Evolutionary conservation across 2,329 filamentous ascomycete species (phyloP), one percentile per base, ranked within the genome.

Genomic region (Hypoxylon sp.): DNA sequence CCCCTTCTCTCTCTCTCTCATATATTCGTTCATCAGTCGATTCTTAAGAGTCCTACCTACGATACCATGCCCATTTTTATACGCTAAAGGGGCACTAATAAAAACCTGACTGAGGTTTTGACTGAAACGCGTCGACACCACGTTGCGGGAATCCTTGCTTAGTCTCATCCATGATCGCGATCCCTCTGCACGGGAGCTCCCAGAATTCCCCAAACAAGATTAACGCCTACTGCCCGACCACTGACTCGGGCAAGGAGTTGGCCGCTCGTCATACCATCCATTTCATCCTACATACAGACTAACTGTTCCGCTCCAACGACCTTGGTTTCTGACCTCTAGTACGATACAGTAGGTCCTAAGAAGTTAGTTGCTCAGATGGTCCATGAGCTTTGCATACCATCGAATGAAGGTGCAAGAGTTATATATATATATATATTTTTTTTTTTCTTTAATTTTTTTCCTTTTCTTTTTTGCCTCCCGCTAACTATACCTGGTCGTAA

Each of bases 81-180:
- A 35, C 17, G 37, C 39, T 47, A 61, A n/a, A 56, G 5, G 5
- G 29, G 47, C 31, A 57, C 17, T 33, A 55, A 60, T 31, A 42
- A 24, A 52, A 26, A 56, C 19, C 50, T 53, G 47, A 47, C 10
- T 24, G 33, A 44, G 46, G 47, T 52, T 31, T 53, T 54, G 47
- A 39, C 51, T 48, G 48, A 65, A 54, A 59, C 52, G 48, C 50
- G 47, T 64, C 63, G 48, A 44, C 42, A 67, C 53, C 33, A 60
- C 24, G 58, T 52, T 44, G 39, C 31, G 22, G 55, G 46, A 63
- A 62, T 52, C 65, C 61, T 61, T 70, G 53, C 68, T 61, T 64
- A 31, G 52, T 69, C 67, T 65, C 58, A 70, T 63, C 57, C 67
- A 55, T 61, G 68, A 73, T 75, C 73, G 70, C 70, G 73, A 75